These are phyloP conservation scores for Sugiyamaella qingdaonensis DNA, from an alignment of 805 yeast genomes.

Conservation along the genomic window DNA sequence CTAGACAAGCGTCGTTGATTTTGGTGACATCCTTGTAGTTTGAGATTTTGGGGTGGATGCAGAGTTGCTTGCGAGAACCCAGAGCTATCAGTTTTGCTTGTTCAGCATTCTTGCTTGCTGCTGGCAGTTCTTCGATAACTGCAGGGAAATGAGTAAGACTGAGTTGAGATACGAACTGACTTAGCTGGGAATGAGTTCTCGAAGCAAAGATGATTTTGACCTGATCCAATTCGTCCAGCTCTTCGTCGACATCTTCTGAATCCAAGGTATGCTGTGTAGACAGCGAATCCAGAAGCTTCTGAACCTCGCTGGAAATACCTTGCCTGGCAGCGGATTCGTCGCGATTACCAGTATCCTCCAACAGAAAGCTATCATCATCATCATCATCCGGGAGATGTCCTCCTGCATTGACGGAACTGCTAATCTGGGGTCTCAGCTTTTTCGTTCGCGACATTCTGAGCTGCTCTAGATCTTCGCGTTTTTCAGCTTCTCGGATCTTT, in stretches of 20 bases:
- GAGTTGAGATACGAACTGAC: conserved; percentile 74
- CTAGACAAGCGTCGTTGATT: conserved; percentile 79
- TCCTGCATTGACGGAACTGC: not conserved
- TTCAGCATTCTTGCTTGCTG: conserved; percentile 35
- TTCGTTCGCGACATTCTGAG: conserved; percentile 15
- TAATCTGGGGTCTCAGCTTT: conserved; percentile 15
- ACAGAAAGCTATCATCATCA: conserved; percentile 9
- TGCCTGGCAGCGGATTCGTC: conserved; percentile 22
- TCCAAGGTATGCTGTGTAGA: conserved; percentile 25
- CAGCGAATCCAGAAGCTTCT: conserved; percentile 43
- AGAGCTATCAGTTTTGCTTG: conserved; percentile 64
- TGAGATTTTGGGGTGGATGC: conserved; percentile 64
- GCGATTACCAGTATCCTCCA: conserved; percentile 33
- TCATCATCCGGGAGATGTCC: not conserved
- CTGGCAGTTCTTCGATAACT: not conserved
- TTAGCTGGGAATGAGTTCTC: conserved; percentile 85
- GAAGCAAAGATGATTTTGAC: conserved; percentile 67
- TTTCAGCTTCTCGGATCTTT: conserved; percentile 15
- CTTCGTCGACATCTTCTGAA: conserved; percentile 15
- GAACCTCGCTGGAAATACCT: conserved; percentile 43
- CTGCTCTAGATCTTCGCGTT: conserved; percentile 12
- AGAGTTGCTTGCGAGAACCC: conserved; percentile 81
- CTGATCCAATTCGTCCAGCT: conserved; percentile 1
- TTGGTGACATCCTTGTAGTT: conserved; percentile 45
- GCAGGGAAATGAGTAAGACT: conserved; percentile 54